Evolutionary conservation across 345 rosid species (phyloP).

Genomic region (Linum usitatissimum): DNA sequence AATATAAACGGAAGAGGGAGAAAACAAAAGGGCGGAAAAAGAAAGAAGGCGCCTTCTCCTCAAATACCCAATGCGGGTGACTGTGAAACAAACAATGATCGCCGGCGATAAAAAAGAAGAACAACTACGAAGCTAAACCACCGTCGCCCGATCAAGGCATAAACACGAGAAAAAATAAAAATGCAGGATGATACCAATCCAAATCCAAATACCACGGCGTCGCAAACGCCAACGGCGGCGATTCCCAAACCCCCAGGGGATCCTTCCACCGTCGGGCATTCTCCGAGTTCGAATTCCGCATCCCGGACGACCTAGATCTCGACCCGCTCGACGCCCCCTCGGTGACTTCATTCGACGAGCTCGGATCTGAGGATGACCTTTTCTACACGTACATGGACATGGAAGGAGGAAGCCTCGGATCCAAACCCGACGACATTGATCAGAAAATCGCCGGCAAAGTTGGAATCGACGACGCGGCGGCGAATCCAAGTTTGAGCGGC

Average conservation of each 20-base stretch:
- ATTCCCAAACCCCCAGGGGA: conserved; percentile 15
- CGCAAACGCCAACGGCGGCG: not conserved
- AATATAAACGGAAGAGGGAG: too few species aligned
- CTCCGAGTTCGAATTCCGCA: conserved; percentile 19
- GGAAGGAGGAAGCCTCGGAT: conserved; percentile 37
- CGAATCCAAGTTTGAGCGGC: not conserved
- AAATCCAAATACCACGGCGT: not conserved
- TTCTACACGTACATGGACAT: conserved; percentile 20
- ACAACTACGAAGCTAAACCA: not conserved
- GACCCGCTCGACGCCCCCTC: conserved; percentile 10
- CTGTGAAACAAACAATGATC: too few species aligned
- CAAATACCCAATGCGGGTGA: too few species aligned
- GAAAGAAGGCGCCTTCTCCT: too few species aligned
- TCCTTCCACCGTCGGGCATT: conserved; percentile 25
- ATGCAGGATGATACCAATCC: not conserved
- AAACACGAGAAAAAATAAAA: too few species aligned
- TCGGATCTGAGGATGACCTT: conserved; percentile 20
- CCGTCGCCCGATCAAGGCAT: not conserved
- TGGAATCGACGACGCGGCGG: conserved; percentile 29
- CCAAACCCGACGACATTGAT: conserved; percentile 10
- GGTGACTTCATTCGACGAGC: conserved; percentile 13
- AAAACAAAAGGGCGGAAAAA: too few species aligned
- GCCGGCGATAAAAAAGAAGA: not conserved
- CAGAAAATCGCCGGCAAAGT: too few species aligned
- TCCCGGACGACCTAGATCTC: conserved; percentile 19